These are phyloP conservation scores for Sugiyamaella paludigena DNA, from an alignment of 1,139 yeast genomes.

Conservation along the genomic window DNA sequence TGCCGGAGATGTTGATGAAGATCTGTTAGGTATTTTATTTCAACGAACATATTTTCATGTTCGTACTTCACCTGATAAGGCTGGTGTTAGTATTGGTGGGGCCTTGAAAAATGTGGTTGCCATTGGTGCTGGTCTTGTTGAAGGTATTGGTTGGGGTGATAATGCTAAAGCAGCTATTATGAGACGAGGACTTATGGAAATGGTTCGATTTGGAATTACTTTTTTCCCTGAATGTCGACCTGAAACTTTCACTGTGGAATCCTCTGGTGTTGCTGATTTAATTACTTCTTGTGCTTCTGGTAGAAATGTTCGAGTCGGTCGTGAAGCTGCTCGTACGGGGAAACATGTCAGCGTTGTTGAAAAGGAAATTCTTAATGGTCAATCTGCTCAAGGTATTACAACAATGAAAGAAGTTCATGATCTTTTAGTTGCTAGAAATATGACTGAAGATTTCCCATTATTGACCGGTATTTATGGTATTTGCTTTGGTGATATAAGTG, in stretches of 20 bases:
- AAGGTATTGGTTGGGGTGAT: slow-evolving; percentile 97
- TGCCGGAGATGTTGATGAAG: slow-evolving; percentile 77
- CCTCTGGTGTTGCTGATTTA: slow-evolving; percentile 95
- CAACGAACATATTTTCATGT: slow-evolving; percentile 97
- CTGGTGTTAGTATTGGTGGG: slow-evolving; percentile 92
- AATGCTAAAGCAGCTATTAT: slow-evolving; percentile 94
- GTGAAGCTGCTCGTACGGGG: slow-evolving; percentile 56
- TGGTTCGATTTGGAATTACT: slow-evolving; percentile 75
- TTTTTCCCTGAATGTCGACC: slow-evolving; percentile 69
- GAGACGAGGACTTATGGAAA: slow-evolving; percentile 90
- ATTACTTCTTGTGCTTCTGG: slow-evolving; percentile 97
- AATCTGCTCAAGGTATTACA: slow-evolving; percentile 89
- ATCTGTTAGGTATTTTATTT: slow-evolving; percentile 67
- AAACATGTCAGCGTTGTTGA: slow-evolving; percentile 78
- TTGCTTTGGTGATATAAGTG: slow-evolving; percentile 64
- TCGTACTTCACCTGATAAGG: slow-evolving; percentile 80
- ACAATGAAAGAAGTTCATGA: slow-evolving; percentile 90
- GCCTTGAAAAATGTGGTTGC: slow-evolving; percentile 94
- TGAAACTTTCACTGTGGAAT: slow-evolving; percentile 82
- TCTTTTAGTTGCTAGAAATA: slow-evolving; percentile 60
- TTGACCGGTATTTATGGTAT: slow-evolving; percentile 83
- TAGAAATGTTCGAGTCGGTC: slow-evolving; percentile 87
- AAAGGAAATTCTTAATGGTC: slow-evolving; percentile 80
- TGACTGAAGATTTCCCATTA: slow-evolving; percentile 75
- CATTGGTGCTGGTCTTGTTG: slow-evolving; percentile 90